Conservation (phyloP, 805 yeast species). For the Candida adriatica region DNA sequence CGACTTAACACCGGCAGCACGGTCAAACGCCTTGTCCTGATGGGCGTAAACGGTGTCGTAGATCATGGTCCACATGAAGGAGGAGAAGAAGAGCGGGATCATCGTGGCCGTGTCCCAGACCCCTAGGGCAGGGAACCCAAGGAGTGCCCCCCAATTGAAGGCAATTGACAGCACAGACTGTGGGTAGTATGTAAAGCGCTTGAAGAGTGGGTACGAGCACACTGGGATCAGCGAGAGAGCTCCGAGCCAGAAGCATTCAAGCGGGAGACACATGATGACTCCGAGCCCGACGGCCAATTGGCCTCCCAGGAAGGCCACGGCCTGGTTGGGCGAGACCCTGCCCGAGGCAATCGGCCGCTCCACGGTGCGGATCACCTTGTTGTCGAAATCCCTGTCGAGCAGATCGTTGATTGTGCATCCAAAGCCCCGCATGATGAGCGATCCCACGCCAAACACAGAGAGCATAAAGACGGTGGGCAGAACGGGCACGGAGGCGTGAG, state of each 20-base stretch:
- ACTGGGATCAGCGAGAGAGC: slow-evolving; percentile 75
- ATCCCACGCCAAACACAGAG: slow-evolving; percentile 72
- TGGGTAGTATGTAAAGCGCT: slow-evolving; percentile 93
- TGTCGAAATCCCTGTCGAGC: slow-evolving; percentile 75
- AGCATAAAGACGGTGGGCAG: slow-evolving; percentile 54
- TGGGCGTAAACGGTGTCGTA: slow-evolving; percentile 97
- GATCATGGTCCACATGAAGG: slow-evolving; percentile 88
- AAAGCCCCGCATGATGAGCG: slow-evolving; percentile 92
- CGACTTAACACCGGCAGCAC: slow-evolving; percentile 86
- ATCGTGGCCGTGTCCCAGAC: slow-evolving; percentile 71
- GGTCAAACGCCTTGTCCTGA: slow-evolving; percentile 87
- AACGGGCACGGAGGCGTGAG: slow-evolving; percentile 61
- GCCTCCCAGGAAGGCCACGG: slow-evolving; percentile 60
- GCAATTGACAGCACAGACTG: slow-evolving; percentile 76
- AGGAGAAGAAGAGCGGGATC: slow-evolving; percentile 68
- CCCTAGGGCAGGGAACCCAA: slow-evolving; percentile 96
- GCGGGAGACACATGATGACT: slow-evolving; percentile 66
- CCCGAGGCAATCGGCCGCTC: slow-evolving; percentile 94
- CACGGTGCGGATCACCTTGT: slow-evolving; percentile 79
- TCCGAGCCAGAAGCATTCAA: slow-evolving; percentile 76
- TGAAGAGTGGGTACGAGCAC: slow-evolving; percentile 85
- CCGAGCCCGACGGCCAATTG: slow-evolving; percentile 72
- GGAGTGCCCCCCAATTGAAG: slow-evolving; percentile 89
- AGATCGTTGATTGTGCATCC: slow-evolving; percentile 96
- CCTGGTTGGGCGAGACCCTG: slow-evolving; percentile 63